Conservation (phyloP, 2,329 filamentous ascomycete species). For the Cladobotryum mycophilum region DNA sequence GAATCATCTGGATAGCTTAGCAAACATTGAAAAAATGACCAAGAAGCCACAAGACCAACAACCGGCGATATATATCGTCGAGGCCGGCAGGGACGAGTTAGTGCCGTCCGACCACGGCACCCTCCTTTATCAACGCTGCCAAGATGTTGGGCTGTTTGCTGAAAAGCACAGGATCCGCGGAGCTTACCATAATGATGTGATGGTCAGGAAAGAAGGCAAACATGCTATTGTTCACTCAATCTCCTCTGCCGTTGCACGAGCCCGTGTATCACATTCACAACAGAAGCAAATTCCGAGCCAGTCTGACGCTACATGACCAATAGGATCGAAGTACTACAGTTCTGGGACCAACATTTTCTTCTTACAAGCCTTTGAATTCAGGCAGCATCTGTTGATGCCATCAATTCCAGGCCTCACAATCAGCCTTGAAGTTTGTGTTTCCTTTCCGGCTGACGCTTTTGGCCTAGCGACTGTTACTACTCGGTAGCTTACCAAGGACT, state of each 20-base stretch:
- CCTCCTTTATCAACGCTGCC: conserved; percentile 40
- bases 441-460: neutral
- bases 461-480: conserved; percentile 1
- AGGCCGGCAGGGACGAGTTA: conserved; percentile 53
- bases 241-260: conserved; percentile 14
- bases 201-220: conserved; percentile 40
- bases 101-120: conserved; percentile 47
- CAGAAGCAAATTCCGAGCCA: too few relatives aligned
- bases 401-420: neutral
- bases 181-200: conserved; percentile 53
- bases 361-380: too few relatives aligned
- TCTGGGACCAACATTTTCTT: too few relatives aligned
- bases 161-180: conserved; percentile 37
- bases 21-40: conserved; percentile 42
- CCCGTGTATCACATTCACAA: neutral
- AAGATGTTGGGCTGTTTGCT: conserved; percentile 40
- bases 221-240: conserved; percentile 40
- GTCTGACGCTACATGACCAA: too few relatives aligned
- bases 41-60: conserved; percentile 15
- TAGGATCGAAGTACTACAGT: too few relatives aligned
- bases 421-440: too few relatives aligned
- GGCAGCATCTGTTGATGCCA: too few relatives aligned
- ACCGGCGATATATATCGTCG: conserved; percentile 43
- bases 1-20: conserved; percentile 52
- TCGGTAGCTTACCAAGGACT: conserved; percentile 3